A percentile compares a stretch with the other conserved stretches of the same genome.
Conservation (phyloP, 2,329 filamentous ascomycete genomes). For the Fusarium tanahbumbuense region DNA sequence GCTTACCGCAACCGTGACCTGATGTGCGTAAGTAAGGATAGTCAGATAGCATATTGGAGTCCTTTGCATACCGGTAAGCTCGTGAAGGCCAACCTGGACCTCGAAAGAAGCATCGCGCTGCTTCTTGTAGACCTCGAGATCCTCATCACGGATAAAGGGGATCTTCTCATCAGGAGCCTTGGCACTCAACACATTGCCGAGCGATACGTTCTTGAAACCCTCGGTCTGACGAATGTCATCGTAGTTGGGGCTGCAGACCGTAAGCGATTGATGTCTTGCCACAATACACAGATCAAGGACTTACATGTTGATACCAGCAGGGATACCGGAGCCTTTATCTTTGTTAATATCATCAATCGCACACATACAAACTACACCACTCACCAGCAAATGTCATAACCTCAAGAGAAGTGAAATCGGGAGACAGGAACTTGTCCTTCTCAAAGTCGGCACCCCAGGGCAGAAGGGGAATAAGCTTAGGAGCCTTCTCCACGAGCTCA, state of each 20-base stretch:
- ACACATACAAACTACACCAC: not conserved
- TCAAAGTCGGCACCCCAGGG: slow-evolving; percentile 92
- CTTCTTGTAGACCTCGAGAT: slow-evolving; percentile 81
- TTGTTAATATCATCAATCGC: slow-evolving; percentile 49
- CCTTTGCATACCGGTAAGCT: slow-evolving; percentile 68
- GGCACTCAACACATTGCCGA: slow-evolving; percentile 92
- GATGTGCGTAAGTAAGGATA: slow-evolving; percentile 20
- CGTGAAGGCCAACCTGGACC: slow-evolving; percentile 94
- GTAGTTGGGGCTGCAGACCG: slow-evolving; percentile 66
- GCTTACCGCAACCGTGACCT: slow-evolving; percentile 92
- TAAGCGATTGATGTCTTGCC: slow-evolving; percentile 20
- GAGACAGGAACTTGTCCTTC: slow-evolving; percentile 94
- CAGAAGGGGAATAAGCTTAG: slow-evolving; percentile 85
- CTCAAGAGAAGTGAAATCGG: slow-evolving; percentile 95
- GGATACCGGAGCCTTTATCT: slow-evolving; percentile 67
- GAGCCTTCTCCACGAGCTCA: slow-evolving; percentile 83
- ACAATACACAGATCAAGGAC: slow-evolving; percentile 8
- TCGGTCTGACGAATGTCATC: slow-evolving; percentile 83
- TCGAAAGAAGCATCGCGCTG: slow-evolving; percentile 91
- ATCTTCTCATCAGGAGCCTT: slow-evolving; percentile 93
- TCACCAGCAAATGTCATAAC: slow-evolving; percentile 78
- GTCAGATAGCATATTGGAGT: not conserved
- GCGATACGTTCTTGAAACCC: slow-evolving; percentile 92
- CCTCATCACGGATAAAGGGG: slow-evolving; percentile 85
- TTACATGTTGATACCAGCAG: slow-evolving; percentile 74